A percentile compares a stretch with the other conserved stretches of the same genome.
Conservation (phyloP, 441 rosid genomes). For the Arabidopsis hybrid region DNA sequence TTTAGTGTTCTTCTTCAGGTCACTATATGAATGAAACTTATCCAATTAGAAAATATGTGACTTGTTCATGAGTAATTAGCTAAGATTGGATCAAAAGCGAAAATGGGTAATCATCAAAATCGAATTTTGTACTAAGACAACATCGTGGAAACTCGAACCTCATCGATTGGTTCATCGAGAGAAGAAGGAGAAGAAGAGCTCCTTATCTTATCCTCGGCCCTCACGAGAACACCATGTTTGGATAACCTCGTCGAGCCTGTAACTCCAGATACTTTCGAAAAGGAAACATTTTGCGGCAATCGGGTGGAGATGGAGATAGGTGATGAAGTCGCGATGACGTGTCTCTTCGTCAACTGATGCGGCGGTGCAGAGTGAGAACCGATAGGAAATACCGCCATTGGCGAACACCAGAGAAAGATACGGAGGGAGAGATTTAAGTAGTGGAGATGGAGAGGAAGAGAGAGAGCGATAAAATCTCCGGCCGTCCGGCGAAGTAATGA, state of each 20-base stretch:
- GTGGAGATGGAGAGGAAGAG: conserved; percentile 15
- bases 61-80: neutral
- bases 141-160: conserved; percentile 56
- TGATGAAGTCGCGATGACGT: conserved; percentile 42
- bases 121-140: conserved; percentile 22
- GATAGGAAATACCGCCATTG: conserved; percentile 65
- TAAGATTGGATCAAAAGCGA: conserved; percentile 1
- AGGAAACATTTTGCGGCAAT: conserved; percentile 36
- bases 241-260: conserved; percentile 51
- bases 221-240: conserved; percentile 55
- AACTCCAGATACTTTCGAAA: conserved; percentile 42
- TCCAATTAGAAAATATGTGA: neutral
- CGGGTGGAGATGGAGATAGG: conserved; percentile 34
- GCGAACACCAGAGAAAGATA: conserved; percentile 20
- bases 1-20: neutral
- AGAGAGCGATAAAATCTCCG: neutral
- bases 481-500: conserved; percentile 38
- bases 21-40: conserved; percentile 1
- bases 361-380: conserved; percentile 51
- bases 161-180: conserved; percentile 47
- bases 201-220: conserved; percentile 81
- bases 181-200: conserved; percentile 52
- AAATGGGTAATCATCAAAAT: conserved; percentile 22
- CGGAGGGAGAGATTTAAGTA: neutral
- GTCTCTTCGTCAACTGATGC: conserved; percentile 43